These are phyloP conservation scores for Chimonanthus praecox DNA, from an alignment of 164 flowering plant species.

Conservation along the genomic window DNA sequence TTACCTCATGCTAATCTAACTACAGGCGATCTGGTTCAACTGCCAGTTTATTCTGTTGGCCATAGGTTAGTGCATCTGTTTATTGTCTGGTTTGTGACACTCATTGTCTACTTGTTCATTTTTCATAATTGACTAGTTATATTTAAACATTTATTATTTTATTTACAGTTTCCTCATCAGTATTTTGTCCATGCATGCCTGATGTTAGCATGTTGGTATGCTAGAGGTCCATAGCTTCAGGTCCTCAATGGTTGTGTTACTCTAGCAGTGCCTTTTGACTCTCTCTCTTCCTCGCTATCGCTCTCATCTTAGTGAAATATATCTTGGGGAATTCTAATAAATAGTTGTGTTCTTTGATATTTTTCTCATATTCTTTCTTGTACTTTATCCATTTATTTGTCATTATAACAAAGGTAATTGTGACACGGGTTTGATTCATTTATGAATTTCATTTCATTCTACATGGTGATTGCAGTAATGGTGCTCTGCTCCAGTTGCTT, in stretches of 20 bases:
- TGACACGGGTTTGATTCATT: neutral
- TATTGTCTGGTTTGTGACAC: neutral
- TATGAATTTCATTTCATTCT: neutral
- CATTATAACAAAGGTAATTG: neutral
- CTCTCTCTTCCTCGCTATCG: neutral
- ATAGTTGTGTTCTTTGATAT: neutral
- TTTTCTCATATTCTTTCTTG: neutral
- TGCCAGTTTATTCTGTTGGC: conserved; percentile 89
- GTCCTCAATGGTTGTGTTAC: neutral
- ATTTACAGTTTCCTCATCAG: neutral
- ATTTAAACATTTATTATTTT: neutral
- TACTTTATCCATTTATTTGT: neutral
- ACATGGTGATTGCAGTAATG: conserved; percentile 52
- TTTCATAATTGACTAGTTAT: neutral
- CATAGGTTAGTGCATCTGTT: conserved; percentile 53
- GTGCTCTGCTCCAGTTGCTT: conserved; percentile 86
- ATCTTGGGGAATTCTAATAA: neutral
- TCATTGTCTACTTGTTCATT: neutral
- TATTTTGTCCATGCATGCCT: neutral
- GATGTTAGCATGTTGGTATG: neutral
- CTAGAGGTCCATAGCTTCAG: neutral
- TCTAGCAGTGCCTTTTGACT: neutral
- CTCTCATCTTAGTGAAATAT: neutral
- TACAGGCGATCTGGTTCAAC: conserved; percentile 41
- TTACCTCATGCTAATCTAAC: conserved; percentile 49